Percentiles rank a stretch among this genome's conserved stretches.
Evolutionary conservation across 2,329 filamentous ascomycete genomes (phyloP).

Genomic region (Penicillium italicum): DNA sequence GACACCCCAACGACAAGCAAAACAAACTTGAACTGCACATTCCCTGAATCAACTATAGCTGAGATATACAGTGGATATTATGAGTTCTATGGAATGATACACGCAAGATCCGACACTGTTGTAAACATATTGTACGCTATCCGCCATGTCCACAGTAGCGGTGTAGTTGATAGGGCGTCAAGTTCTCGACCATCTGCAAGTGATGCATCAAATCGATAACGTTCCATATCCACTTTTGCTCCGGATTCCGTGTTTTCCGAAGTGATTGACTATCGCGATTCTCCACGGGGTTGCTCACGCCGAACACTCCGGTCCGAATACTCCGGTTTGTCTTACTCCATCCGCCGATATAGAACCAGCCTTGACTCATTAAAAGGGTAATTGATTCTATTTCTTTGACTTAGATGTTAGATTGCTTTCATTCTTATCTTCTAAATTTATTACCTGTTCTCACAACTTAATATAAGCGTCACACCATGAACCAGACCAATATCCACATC

Average conservation of each 20-base stretch:
- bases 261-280: not conserved
- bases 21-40: not conserved
- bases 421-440: not conserved
- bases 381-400: not conserved
- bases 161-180: not conserved
- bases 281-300: not conserved
- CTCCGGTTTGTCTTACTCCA: constrained; percentile 1
- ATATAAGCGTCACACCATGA: not conserved
- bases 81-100: not conserved
- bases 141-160: not conserved
- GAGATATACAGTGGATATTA: no score
- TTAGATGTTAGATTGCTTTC: not conserved
- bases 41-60: no score
- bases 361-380: constrained; percentile 4
- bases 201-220: not conserved
- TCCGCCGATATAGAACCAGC: not conserved
- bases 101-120: not conserved
- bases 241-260: not conserved
- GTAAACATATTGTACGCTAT: not conserved
- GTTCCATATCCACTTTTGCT: not conserved
- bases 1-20: not conserved
- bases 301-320: constrained; percentile 10
- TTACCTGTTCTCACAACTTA: not conserved
- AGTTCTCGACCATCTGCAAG: not conserved
- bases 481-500: constrained; percentile 3